phyloP scores from a whole-genome alignment of 352 stramenopile genomes.

The Globisporangium mamillatum region DNA sequence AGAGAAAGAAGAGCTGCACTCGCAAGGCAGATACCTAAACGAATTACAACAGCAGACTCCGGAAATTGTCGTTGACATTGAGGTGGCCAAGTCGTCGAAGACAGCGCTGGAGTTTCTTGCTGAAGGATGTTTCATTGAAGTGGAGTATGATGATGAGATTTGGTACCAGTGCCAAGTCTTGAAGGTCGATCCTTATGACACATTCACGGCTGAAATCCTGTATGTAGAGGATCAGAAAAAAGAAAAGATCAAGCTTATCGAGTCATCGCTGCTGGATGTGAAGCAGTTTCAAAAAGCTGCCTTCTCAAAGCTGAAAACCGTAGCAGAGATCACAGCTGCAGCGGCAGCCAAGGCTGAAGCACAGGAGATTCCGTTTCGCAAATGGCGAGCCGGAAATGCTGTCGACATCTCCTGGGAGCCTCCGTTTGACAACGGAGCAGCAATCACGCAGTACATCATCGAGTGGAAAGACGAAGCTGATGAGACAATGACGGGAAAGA shows the following conservation, averaged over 20 bases:
- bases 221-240: conserved; percentile 61
- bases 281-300: conserved; percentile 22
- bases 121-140: conserved; percentile 49
- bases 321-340: conserved; percentile 45
- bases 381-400: conserved; percentile 65
- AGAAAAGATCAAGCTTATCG: conserved; percentile 66
- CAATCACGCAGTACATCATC: conserved; percentile 61
- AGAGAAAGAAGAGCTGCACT: conserved; percentile 38
- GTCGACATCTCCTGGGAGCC: conserved; percentile 71
- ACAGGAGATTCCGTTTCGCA: conserved; percentile 55
- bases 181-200: conserved; percentile 54
- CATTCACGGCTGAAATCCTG: conserved; percentile 54
- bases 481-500: conserved; percentile 23
- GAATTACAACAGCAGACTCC: conserved; percentile 65
- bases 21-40: conserved; percentile 42
- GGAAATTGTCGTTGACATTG: conserved; percentile 48
- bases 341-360: conserved; percentile 33
- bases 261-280: conserved; percentile 26
- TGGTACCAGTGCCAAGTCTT: conserved; percentile 70
- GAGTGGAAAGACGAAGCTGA: conserved; percentile 66
- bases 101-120: conserved; percentile 67
- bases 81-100: conserved; percentile 44
- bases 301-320: conserved; percentile 18
- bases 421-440: conserved; percentile 54
- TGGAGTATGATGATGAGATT: conserved; percentile 68